These are phyloP conservation scores for Crassisporium funariophilum DNA, from an alignment of 768 basidiomycete genomes.

Conservation along the genomic window DNA sequence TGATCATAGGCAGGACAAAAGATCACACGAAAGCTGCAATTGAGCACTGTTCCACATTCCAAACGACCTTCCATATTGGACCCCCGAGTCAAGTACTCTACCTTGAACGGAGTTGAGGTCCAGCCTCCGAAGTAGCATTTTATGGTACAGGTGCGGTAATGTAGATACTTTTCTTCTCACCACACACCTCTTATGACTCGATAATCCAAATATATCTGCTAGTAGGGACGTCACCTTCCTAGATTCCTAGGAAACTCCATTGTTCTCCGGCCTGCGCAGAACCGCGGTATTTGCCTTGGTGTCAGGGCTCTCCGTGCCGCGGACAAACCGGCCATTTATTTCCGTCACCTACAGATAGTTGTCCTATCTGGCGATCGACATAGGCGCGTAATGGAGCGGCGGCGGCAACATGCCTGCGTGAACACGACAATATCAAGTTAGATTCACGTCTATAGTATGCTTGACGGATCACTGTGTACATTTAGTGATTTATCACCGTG, in stretches of 20 bases:
- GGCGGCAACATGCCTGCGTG: slow-evolving; percentile 10
- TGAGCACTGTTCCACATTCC: no score
- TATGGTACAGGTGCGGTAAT: background rate
- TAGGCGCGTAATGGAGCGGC: slow-evolving; percentile 7
- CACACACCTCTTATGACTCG: slow-evolving; percentile 17
- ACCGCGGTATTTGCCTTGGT: background rate
- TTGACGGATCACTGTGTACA: slow-evolving; percentile 6
- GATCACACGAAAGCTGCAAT: no score
- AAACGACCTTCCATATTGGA: no score
- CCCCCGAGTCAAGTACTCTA: no score
- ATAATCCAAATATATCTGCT: slow-evolving; percentile 15
- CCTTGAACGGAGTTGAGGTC: background rate
- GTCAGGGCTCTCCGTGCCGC: slow-evolving; percentile 5
- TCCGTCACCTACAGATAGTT: background rate
- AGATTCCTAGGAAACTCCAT: slow-evolving; percentile 6
- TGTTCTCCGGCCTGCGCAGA: slow-evolving; percentile 8
- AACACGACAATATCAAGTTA: slow-evolving; percentile 11
- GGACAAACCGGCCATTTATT: slow-evolving; percentile 1
- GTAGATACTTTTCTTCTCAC: slow-evolving; percentile 15
- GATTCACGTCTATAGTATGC: slow-evolving; percentile 9
- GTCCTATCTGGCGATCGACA: slow-evolving; percentile 7
- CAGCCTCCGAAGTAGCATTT: background rate
- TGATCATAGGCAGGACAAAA: no score
- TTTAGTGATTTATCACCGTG: slow-evolving; percentile 19
- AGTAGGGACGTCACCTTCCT: slow-evolving; percentile 11